Evolutionary conservation across 352 stramenopile genomes (phyloP).

Genomic region (Pythium aquatile): DNA sequence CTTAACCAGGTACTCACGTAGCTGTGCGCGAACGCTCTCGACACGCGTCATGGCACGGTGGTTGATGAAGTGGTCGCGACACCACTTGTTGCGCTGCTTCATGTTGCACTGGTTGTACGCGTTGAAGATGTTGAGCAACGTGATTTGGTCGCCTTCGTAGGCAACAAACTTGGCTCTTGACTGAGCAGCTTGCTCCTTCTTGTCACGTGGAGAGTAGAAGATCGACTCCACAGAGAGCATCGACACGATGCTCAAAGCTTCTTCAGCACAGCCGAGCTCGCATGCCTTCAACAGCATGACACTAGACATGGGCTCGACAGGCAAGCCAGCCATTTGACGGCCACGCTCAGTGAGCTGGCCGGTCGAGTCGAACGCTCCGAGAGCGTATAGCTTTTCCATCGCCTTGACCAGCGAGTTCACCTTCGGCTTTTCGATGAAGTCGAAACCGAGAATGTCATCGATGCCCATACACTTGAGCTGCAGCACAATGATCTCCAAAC

Average conservation of each 20-base stretch:
- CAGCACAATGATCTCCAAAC: slow-evolving; percentile 78
- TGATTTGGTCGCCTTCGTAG: slow-evolving; percentile 86
- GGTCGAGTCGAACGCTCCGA: slow-evolving; percentile 62
- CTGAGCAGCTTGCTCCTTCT: slow-evolving; percentile 80
- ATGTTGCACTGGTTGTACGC: slow-evolving; percentile 62
- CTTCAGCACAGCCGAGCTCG: slow-evolving; percentile 75
- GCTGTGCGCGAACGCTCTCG: slow-evolving; percentile 76
- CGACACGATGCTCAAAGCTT: slow-evolving; percentile 83
- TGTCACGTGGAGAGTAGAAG: slow-evolving; percentile 85
- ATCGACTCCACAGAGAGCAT: slow-evolving; percentile 91
- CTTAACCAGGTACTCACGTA: slow-evolving; percentile 72
- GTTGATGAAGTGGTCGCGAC: slow-evolving; percentile 86
- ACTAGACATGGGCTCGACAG: slow-evolving; percentile 87
- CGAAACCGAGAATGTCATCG: slow-evolving; percentile 81
- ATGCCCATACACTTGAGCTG: slow-evolving; percentile 88
- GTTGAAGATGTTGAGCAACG: slow-evolving; percentile 81
- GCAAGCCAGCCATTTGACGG: slow-evolving; percentile 82
- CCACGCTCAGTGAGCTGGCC: slow-evolving; percentile 70
- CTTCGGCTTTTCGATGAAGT: slow-evolving; percentile 88
- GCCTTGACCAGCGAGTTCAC: slow-evolving; percentile 72
- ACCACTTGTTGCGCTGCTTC: slow-evolving; percentile 88
- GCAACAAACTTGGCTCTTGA: slow-evolving; percentile 76
- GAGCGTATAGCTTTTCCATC: slow-evolving; percentile 80
- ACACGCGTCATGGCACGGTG: slow-evolving; percentile 79
- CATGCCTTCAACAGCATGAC: slow-evolving; percentile 86